Percentiles rank a stretch among this genome's conserved stretches.
These are phyloP conservation scores for Cutaneotrichosporon curvatum DNA, from an alignment of 1,284 basidiomycete genomes.

Conservation along the genomic window DNA sequence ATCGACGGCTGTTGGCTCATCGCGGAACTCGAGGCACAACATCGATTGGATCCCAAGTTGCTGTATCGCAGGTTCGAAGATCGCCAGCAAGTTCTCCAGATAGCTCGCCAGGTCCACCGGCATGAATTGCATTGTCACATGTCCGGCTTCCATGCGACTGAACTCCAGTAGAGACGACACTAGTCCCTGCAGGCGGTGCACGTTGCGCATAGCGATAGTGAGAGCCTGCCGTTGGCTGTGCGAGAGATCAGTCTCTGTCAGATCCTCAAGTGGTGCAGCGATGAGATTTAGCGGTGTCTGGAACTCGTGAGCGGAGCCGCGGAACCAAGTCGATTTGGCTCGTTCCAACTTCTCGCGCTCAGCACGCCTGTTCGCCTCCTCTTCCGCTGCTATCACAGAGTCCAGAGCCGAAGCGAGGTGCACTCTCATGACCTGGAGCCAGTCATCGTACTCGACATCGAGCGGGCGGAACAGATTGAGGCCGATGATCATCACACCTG, in stretches of 20 bases:
- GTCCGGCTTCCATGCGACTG: slow-evolving; percentile 28
- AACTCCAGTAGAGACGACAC: slow-evolving; percentile 33
- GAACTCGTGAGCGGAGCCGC: slow-evolving; percentile 29
- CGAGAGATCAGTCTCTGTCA: slow-evolving; percentile 10
- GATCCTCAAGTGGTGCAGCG: slow-evolving; percentile 26
- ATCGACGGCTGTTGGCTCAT: slow-evolving; percentile 26
- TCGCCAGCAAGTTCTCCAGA: slow-evolving; percentile 32
- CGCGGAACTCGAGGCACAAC: too few relatives aligned
- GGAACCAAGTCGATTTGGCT: slow-evolving; percentile 26
- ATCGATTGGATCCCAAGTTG: background rate
- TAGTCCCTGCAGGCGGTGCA: slow-evolving; percentile 26
- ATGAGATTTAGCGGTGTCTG: slow-evolving; percentile 29
- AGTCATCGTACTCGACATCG: slow-evolving; percentile 28
- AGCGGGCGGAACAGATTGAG: slow-evolving; percentile 29
- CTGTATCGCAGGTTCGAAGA: slow-evolving; percentile 32
- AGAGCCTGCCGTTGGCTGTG: slow-evolving; percentile 11
- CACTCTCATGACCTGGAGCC: slow-evolving; percentile 18
- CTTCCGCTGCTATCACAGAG: slow-evolving; percentile 9
- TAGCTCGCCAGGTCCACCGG: slow-evolving; percentile 31
- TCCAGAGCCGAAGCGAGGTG: slow-evolving; percentile 12
- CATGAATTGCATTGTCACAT: slow-evolving; percentile 27
- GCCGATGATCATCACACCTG: slow-evolving; percentile 34
- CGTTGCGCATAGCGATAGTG: slow-evolving; percentile 26
- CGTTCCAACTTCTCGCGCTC: slow-evolving; percentile 15
- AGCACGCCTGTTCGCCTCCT: slow-evolving; percentile 3